Evolutionary conservation across 116 monocot species (phyloP), one percentile per base, ranked within the genome.

Genomic region (Zostera marina): DNA sequence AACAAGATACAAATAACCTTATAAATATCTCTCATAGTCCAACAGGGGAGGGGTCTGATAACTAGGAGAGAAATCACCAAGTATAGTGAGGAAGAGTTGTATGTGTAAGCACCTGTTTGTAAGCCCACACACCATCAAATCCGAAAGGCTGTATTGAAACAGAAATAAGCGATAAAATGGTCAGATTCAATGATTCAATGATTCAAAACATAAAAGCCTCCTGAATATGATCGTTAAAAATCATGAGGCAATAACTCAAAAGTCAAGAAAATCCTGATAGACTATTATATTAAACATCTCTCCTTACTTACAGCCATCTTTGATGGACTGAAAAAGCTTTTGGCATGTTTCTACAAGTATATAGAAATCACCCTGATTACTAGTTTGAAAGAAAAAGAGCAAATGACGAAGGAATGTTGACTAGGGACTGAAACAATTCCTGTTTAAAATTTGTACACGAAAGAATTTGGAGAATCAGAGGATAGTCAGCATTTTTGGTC

Each of bases 321-420:
- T 66, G 55, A 68, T 68, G 81, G 79, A 72, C 46, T 81, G 74
- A 19, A 82, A 75, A 16, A 91, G 68, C 57, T 83, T 68, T 10
- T 64, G 64, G 47, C 83, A 83, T 17, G 70, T 68, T 52, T 76
- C 69, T 58, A 79, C 66, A 59, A 99, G 81, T 45, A 77, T 52
- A 60, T 22, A 49, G 47, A 81, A 54, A 79, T 99, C 98, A 68
- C 39, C 52, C 26, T 15, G 71, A 70, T 83, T 78, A 19, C 63
- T 70, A 46, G 69, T 74, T 49, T 70, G 74, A 61, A 86, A 79
- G 71, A 99, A 87, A 56, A 99, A 87, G 39, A 99, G 81, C 44
- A 99, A 60, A 61, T 83, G 78, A 9, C 78, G 85, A 57, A 99
- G 75, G 69, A 87, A 99, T 7, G 79, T 61, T 42, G 98, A 99